Evolutionary conservation across 2,329 filamentous ascomycete species (phyloP).

Genomic region (Aspergillus hortae): DNA sequence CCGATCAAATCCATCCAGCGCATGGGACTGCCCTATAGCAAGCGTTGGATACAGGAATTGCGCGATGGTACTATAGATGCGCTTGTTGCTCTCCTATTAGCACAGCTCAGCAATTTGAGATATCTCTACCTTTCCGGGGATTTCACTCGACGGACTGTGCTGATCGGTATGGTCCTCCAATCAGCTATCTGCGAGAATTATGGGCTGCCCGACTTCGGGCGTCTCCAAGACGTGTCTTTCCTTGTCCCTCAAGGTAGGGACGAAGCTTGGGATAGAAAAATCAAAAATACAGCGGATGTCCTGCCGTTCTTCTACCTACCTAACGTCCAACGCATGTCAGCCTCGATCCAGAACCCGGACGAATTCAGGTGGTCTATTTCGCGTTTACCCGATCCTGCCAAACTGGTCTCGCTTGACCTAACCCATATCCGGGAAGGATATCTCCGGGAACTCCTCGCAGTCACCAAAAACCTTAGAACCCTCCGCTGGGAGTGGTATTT

Average conservation of each 20-base stretch:
- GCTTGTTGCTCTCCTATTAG: conserved; percentile 16
- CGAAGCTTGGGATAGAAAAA: background rate
- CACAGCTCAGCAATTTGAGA: conserved; percentile 13
- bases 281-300: conserved; percentile 13
- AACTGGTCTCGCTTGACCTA: conserved; percentile 10
- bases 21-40: conserved; percentile 5
- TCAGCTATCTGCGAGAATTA: conserved; percentile 7
- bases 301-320: conserved; percentile 20
- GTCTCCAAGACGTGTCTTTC: conserved; percentile 5
- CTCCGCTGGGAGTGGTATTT: conserved; percentile 15
- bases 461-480: conserved; percentile 6
- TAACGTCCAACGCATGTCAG: conserved; percentile 11
- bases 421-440: conserved; percentile 7
- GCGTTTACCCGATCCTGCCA: conserved; percentile 4
- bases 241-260: background rate
- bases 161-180: conserved; percentile 12
- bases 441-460: conserved; percentile 9
- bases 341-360: conserved; percentile 14
- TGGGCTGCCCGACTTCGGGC: conserved; percentile 8
- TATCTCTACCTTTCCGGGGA: conserved; percentile 9
- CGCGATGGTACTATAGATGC: conserved; percentile 15
- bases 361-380: conserved; percentile 14
- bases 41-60: conserved; percentile 15
- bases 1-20: conserved; percentile 5
- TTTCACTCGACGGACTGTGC: conserved; percentile 7